phyloP scores from a whole-genome alignment of 1,139 yeast genomes.

The Pneumocystis jirovecii region DNA sequence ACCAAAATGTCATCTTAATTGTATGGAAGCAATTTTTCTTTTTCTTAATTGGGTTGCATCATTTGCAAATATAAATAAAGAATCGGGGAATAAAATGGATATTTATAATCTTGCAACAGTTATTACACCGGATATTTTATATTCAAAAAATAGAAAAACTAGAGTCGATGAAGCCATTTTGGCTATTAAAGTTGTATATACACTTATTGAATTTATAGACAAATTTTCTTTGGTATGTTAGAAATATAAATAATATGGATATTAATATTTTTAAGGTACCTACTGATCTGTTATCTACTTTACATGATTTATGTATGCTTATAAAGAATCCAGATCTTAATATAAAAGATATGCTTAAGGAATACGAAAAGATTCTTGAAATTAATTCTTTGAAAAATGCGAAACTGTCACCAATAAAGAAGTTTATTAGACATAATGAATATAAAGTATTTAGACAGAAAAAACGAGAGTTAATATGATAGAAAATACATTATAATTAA shows the following conservation, averaged over 20 bases:
- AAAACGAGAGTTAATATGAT: not conserved
- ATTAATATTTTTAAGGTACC: slow-evolving; percentile 33
- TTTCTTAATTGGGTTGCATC: slow-evolving; percentile 95
- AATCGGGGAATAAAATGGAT: slow-evolving; percentile 92
- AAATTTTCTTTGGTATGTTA: slow-evolving; percentile 43
- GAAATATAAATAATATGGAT: not conserved
- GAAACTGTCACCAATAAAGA: not conserved
- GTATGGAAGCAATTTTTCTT: slow-evolving; percentile 69
- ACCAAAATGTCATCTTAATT: slow-evolving; percentile 70
- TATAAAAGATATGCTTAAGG: slow-evolving; percentile 22
- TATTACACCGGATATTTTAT: slow-evolving; percentile 78
- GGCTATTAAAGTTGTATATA: slow-evolving; percentile 82
- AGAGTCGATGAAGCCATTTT: slow-evolving; percentile 61
- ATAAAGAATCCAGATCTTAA: slow-evolving; percentile 18
- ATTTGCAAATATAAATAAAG: slow-evolving; percentile 68
- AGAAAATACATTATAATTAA: no score
- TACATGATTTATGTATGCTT: slow-evolving; percentile 20
- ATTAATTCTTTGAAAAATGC: not conserved
- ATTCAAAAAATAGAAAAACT: slow-evolving; percentile 31
- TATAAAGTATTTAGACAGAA: not conserved
- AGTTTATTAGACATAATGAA: not conserved
- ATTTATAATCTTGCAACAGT: slow-evolving; percentile 91
- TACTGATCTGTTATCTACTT: slow-evolving; percentile 27
- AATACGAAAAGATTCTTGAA: slow-evolving; percentile 15
- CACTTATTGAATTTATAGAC: slow-evolving; percentile 69